Percentiles rank a stretch among this genome's conserved stretches.
These are phyloP conservation scores for Tarenaya hassleriana DNA, from an alignment of 345 rosid genomes.

Conservation along the genomic window DNA sequence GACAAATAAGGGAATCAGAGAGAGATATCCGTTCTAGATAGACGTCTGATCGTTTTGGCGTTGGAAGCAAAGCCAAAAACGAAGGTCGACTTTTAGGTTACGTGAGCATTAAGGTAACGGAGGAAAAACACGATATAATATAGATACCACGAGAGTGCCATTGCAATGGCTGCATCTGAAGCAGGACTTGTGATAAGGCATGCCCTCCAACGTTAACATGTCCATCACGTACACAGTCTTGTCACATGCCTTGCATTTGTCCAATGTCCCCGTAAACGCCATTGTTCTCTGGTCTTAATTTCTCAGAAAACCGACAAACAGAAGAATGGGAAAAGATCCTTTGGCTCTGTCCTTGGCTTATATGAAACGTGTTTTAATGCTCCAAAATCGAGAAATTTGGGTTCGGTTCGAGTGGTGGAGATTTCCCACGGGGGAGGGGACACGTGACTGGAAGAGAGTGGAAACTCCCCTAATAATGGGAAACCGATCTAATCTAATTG, in stretches of 20 bases:
- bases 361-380: constrained; percentile 14
- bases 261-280: constrained; percentile 95
- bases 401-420: constrained; percentile 24
- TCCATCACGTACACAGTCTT: constrained; percentile 91
- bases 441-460: background rate
- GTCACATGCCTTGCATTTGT: constrained; percentile 96
- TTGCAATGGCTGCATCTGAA: constrained; percentile 96
- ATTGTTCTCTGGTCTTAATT: constrained; percentile 24
- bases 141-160: constrained; percentile 71
- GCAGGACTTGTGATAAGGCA: constrained; percentile 81
- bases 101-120: background rate
- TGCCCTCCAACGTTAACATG: constrained; percentile 73
- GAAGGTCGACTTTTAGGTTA: too few relatives aligned
- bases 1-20: too few relatives aligned
- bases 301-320: too few relatives aligned
- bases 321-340: too few relatives aligned
- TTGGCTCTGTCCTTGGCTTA: constrained; percentile 6
- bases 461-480: constrained; percentile 19
- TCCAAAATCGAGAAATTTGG: constrained; percentile 12
- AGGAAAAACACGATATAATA: background rate
- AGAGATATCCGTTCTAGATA: too few relatives aligned
- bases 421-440: constrained; percentile 22
- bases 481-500: constrained; percentile 17
- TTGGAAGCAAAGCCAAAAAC: too few relatives aligned
- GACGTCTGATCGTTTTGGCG: too few relatives aligned